phyloP scores from a whole-genome alignment of 768 basidiomycete species.

The Bullera alba region DNA sequence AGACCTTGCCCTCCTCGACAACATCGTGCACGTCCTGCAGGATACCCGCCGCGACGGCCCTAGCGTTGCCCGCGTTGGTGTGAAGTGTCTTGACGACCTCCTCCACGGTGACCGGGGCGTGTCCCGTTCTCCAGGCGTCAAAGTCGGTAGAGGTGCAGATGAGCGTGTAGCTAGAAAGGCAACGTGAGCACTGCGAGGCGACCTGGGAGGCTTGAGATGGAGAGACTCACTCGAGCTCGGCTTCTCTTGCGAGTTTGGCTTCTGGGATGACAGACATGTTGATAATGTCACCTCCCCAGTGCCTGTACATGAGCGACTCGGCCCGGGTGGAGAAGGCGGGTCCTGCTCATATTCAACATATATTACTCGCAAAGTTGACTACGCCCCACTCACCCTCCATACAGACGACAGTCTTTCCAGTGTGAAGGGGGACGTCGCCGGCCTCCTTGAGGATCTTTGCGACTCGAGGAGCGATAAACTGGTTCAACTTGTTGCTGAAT shows the following conservation, averaged over 20 bases:
- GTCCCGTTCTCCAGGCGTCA: slow-evolving; percentile 82
- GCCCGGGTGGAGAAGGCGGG: slow-evolving; percentile 93
- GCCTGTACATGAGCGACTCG: slow-evolving; percentile 87
- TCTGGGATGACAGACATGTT: slow-evolving; percentile 95
- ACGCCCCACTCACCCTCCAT: slow-evolving; percentile 77
- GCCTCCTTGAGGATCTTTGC: slow-evolving; percentile 55
- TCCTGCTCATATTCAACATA: slow-evolving; percentile 15
- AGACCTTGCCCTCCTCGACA: slow-evolving; percentile 54
- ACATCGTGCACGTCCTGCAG: slow-evolving; percentile 52
- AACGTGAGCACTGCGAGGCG: neutral
- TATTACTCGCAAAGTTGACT: neutral
- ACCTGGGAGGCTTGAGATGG: neutral
- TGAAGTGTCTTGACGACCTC: slow-evolving; percentile 85
- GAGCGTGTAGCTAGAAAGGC: slow-evolving; percentile 66
- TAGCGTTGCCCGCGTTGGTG: slow-evolving; percentile 77
- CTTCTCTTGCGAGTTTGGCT: slow-evolving; percentile 92
- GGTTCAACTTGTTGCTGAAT: slow-evolving; percentile 53
- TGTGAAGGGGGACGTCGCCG: slow-evolving; percentile 62
- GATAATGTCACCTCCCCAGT: slow-evolving; percentile 60
- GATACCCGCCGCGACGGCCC: slow-evolving; percentile 51
- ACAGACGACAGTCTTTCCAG: slow-evolving; percentile 77
- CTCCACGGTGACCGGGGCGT: slow-evolving; percentile 76
- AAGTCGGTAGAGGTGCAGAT: slow-evolving; percentile 79
- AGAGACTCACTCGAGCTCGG: slow-evolving; percentile 69
- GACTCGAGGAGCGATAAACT: slow-evolving; percentile 50